Evolutionary conservation across 2,329 filamentous ascomycete genomes (phyloP).

Genomic region (Alternaria postmessia): DNA sequence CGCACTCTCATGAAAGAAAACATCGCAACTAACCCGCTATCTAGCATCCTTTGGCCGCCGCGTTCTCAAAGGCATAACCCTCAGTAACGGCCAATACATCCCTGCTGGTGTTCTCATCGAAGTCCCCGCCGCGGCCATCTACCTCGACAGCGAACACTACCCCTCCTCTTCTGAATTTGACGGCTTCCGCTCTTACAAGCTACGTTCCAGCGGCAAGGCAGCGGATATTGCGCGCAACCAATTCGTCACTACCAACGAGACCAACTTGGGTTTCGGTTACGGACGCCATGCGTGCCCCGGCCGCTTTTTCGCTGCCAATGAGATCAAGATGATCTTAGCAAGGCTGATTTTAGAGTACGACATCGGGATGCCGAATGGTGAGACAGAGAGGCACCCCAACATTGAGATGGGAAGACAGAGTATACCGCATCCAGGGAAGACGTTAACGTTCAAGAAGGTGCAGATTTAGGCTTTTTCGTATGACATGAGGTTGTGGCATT

Average conservation of each 20-base stretch:
- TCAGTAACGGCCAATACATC: conserved; percentile 63
- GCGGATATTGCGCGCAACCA: conserved; percentile 41
- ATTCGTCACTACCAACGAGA: conserved; percentile 40
- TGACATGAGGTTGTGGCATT: neutral
- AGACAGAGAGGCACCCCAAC: conserved; percentile 25
- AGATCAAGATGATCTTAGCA: conserved; percentile 47
- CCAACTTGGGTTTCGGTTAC: conserved; percentile 40
- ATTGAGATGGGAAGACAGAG: conserved; percentile 22
- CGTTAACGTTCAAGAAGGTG: conserved; percentile 29
- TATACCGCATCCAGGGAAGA: conserved; percentile 24
- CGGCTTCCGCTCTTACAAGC: conserved; percentile 43
- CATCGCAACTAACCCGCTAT: neutral
- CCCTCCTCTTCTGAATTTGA: conserved; percentile 39
- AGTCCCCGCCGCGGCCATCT: conserved; percentile 38
- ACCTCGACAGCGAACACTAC: conserved; percentile 34
- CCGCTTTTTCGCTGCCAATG: conserved; percentile 44
- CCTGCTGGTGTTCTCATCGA: conserved; percentile 48
- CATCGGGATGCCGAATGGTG: conserved; percentile 31
- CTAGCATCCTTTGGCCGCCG: conserved; percentile 59
- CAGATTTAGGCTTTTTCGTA: neutral
- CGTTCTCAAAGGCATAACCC: conserved; percentile 60
- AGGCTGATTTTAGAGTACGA: conserved; percentile 40
- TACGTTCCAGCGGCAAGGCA: conserved; percentile 32
- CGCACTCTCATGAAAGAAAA: neutral
- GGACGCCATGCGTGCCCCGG: conserved; percentile 46